Base-by-base conservation (phyloP, 805 yeast species). In the Trichomonascus vanleenenianus region DNA sequence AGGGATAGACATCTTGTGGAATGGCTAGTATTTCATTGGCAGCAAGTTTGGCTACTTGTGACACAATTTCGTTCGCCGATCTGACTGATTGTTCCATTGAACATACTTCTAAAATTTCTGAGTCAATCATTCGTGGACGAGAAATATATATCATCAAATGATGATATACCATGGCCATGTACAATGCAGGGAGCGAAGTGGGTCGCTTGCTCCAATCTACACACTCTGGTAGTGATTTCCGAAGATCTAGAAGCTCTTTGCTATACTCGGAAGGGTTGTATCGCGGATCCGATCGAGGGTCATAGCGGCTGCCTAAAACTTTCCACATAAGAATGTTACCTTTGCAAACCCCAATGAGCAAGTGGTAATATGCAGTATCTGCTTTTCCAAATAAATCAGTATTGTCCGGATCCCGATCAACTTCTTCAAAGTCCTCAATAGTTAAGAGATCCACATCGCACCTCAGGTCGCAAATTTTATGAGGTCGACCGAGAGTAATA, bases 391-490 rank as follows among this genome's bases (percentile, higher is more conserved):
- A 44, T 15, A 41, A 8, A 22, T 22, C 35, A 11, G 42, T 12
- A 34, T 46, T 25, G 3, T 20, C 14, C 31, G 47, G 48, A 20
- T 35, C 36, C 8, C 39, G 38, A 12, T 39, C 42, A 4, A 20
- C 27, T 22, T 5, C 19, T 8, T 39, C 34, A 38, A 50, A 47
- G 30, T 50, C 53, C 3, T 40, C 46, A 32, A 47, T 6, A 8
- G 43, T 40, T 22, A 50, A 33, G 15, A 39, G 34, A 15, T 47
- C 53, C 4, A 50, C 50, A 39, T 50, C 51, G 40, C 49, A 50
- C 16, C 42, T 37, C 9, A n/a, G 14, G 10, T 33, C 32, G 31
- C 36, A 35, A 2, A 47, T 42, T 30, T 42, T 40, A 6, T 33
- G 46, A 1, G 53, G 50, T 15, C 47, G 43, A 10, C 53, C 53